Percentiles rank a stretch among this genome's conserved stretches.
Evolutionary conservation across 768 basidiomycete species (phyloP).

Genomic region (Suillus cothurnatus): DNA sequence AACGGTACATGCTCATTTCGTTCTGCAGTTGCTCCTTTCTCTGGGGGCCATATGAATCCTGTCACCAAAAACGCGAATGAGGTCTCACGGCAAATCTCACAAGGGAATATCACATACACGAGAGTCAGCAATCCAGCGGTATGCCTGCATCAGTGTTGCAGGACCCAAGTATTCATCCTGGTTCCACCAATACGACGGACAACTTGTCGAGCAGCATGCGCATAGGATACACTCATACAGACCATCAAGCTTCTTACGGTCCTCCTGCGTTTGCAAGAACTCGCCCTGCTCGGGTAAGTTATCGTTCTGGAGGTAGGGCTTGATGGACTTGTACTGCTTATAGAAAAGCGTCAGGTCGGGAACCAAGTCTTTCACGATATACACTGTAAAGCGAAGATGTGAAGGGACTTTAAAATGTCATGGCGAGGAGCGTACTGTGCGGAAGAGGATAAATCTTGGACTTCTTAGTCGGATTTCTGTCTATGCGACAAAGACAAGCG

Average conservation of each 20-base stretch:
- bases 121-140: constrained; percentile 98
- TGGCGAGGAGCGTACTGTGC: constrained; percentile 69
- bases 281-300: constrained; percentile 85
- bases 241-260: constrained; percentile 93
- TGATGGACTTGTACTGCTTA: constrained; percentile 99
- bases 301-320: constrained; percentile 94
- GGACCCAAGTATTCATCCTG: constrained; percentile 98
- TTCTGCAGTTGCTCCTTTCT: constrained; percentile 95
- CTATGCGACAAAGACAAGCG: constrained; percentile 95
- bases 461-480: constrained; percentile 69
- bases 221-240: constrained; percentile 98
- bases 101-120: constrained; percentile 52
- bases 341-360: constrained; percentile 90
- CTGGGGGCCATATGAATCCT: constrained; percentile 79
- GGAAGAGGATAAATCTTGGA: constrained; percentile 96
- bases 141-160: constrained; percentile 94
- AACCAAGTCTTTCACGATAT: constrained; percentile 98
- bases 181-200: constrained; percentile 99
- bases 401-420: neutral
- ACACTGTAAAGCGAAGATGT: constrained; percentile 61
- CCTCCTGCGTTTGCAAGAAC: constrained; percentile 86
- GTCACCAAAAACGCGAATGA: neutral
- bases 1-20: constrained; percentile 94
- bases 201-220: constrained; percentile 97
- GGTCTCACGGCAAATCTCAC: neutral